Evolutionary conservation across 345 rosid species (phyloP).

Genomic region (Microcos paniculata): DNA sequence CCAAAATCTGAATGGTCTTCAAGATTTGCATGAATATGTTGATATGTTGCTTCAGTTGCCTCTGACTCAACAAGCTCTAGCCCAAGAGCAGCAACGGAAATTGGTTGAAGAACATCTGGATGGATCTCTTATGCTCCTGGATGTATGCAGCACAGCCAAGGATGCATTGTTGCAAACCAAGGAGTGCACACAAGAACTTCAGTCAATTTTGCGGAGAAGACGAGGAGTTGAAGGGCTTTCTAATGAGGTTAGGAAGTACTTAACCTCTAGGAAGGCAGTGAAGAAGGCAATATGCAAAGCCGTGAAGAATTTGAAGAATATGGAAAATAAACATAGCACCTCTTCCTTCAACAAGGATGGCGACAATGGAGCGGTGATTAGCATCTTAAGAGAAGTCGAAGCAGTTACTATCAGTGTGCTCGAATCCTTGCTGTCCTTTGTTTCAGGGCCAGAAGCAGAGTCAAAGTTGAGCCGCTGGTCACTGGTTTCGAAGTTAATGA

Average conservation of each 20-base stretch:
- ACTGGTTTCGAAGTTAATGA: conserved; percentile 35
- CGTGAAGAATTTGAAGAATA: conserved; percentile 26
- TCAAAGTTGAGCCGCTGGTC: conserved; percentile 34
- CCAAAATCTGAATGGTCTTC: conserved; percentile 25
- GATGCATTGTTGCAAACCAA: conserved; percentile 35
- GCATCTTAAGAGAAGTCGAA: conserved; percentile 33
- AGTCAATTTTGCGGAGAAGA: conserved; percentile 37
- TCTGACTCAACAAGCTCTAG: conserved; percentile 20
- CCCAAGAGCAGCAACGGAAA: conserved; percentile 21
- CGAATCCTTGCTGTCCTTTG: conserved; percentile 36
- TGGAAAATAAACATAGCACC: conserved; percentile 17
- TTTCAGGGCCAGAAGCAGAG: conserved; percentile 31
- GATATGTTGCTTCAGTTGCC: conserved; percentile 32
- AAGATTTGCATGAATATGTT: conserved; percentile 33
- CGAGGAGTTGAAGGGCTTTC: conserved; percentile 21
- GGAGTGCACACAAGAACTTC: conserved; percentile 29
- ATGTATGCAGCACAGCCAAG: conserved; percentile 31
- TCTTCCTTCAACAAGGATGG: background rate
- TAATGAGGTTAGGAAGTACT: conserved; percentile 34
- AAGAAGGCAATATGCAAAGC: too few species aligned
- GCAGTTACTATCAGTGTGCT: conserved; percentile 25
- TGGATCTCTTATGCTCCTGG: conserved; percentile 32
- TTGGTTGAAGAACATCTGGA: conserved; percentile 27
- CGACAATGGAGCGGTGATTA: conserved; percentile 15
- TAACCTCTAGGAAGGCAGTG: conserved; percentile 39